A percentile compares a stretch with the other conserved stretches of the same genome.
Evolutionary conservation across 768 basidiomycete species (phyloP).

Genomic region (Lentinula sp.): DNA sequence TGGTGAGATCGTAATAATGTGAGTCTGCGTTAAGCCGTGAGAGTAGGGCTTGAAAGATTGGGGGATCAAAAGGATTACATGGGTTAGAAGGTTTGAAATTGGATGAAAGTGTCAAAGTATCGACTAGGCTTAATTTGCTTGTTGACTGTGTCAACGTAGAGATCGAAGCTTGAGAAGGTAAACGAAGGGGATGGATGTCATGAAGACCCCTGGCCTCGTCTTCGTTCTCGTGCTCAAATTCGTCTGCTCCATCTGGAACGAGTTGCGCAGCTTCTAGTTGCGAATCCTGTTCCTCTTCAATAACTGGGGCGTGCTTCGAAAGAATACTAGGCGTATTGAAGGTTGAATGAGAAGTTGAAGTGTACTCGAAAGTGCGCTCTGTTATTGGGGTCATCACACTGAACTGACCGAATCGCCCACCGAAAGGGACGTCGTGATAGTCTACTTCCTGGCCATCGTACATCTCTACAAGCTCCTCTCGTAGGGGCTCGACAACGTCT

Average conservation of each 20-base stretch:
- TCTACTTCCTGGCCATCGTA: conserved; percentile 26
- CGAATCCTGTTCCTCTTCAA: conserved; percentile 19
- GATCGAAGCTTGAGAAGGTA: conserved; percentile 21
- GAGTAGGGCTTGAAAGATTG: conserved; percentile 59
- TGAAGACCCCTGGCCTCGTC: conserved; percentile 11
- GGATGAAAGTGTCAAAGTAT: conserved; percentile 55
- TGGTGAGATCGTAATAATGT: conserved; percentile 54
- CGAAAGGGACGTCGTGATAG: conserved; percentile 49
- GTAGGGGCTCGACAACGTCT: conserved; percentile 25
- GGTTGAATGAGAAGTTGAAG: conserved; percentile 48
- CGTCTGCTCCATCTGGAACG: conserved; percentile 27
- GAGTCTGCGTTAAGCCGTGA: conserved; percentile 55
- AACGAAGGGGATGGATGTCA: conserved; percentile 22
- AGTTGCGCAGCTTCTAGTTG: conserved; percentile 20
- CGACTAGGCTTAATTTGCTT: conserved; percentile 58
- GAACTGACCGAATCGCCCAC: conserved; percentile 76
- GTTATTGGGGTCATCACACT: conserved; percentile 98
- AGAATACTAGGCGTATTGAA: conserved; percentile 35
- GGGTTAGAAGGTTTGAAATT: conserved; percentile 78
- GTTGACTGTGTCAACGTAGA: conserved; percentile 50
- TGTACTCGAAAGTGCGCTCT: conserved; percentile 87
- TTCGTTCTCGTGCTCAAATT: conserved; percentile 22
- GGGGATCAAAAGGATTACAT: conserved; percentile 77
- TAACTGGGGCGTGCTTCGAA: conserved; percentile 12
- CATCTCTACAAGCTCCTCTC: conserved; percentile 12